Evolutionary conservation across 129 eudicot genomes (phyloP).

Genomic region (Heracleum sosnowskyi): DNA sequence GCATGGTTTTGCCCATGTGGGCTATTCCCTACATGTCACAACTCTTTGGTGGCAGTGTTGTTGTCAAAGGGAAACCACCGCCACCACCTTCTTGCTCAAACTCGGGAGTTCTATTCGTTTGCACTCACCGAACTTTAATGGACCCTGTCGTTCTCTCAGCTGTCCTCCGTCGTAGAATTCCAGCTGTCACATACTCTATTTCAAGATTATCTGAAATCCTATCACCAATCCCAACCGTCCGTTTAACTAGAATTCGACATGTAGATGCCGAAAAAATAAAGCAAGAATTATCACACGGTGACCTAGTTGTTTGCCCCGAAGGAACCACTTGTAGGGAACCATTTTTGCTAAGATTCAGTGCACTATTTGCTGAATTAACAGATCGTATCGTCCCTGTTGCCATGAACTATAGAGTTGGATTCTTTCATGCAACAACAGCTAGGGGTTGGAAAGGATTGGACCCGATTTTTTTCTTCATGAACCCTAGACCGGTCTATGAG

Average conservation of each 20-base stretch:
- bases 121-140: slow-evolving; percentile 87
- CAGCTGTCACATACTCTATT: slow-evolving; percentile 94
- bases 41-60: slow-evolving; percentile 53
- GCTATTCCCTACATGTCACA: slow-evolving; percentile 41
- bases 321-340: slow-evolving; percentile 94
- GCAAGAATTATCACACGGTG: slow-evolving; percentile 55
- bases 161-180: slow-evolving; percentile 69
- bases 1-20: slow-evolving; percentile 64
- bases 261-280: slow-evolving; percentile 72
- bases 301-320: slow-evolving; percentile 71
- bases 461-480: slow-evolving; percentile 85
- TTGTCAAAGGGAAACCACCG: slow-evolving; percentile 82
- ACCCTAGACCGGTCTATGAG: slow-evolving; percentile 73
- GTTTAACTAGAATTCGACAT: slow-evolving; percentile 62
- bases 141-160: slow-evolving; percentile 88
- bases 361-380: slow-evolving; percentile 67
- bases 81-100: slow-evolving; percentile 46
- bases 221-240: slow-evolving; percentile 93
- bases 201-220: slow-evolving; percentile 78
- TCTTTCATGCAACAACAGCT: slow-evolving; percentile 81
- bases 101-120: slow-evolving; percentile 81
- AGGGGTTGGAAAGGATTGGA: slow-evolving; percentile 89
- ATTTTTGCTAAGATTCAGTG: slow-evolving; percentile 64
- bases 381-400: slow-evolving; percentile 80
- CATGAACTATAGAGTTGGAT: slow-evolving; percentile 60